Evolutionary conservation across 768 basidiomycete genomes (phyloP), one percentile per base, ranked within the genome.

Genomic region (Suillus subaureus): DNA sequence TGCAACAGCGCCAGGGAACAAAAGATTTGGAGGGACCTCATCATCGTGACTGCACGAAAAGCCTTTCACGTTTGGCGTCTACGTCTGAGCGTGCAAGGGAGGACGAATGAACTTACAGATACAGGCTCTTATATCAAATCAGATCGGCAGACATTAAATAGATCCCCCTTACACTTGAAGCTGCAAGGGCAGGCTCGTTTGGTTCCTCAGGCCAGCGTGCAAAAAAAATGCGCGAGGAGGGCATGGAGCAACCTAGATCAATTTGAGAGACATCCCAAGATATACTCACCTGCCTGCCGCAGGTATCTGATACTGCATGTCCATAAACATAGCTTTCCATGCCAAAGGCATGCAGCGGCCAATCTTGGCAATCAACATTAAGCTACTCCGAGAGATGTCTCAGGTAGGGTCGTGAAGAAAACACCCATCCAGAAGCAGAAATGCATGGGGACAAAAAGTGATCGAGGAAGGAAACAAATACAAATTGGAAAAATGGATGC

Each of bases 1-100:
- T 71, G 64, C 55, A 76, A 31, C 2, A 70, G 47, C 47, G 69
- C 70, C 40, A 76, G 66, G 40, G 64, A 68, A 55, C 67, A 40
- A 54, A 61, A 63, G 58, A 58, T 39, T 26, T 26, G 35, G 16
- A 58, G 56, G 23, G 23, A 39, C 23, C 13, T 39, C 16, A 58
- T 9, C 56, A 58, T 58, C 37, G 8, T 39, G 23, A 57, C 23
- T 1, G 11, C 5, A 2, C 15, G 26, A 52, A 26, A 52, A 31
- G 51, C 15, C 26, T 51, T 49, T 51, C 49, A 15, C 15, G 49
- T 51, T 51, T 15, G 26, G 26, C 26, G 49, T 28, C 33, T 33
- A 33, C 23, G 49, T 51, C 49, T 26, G 13, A 7, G 26, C 26
- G 26, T 28, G 49, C 15, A 26, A 51, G 26, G 49, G 49, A 51